Conservation (phyloP, 768 basidiomycete species). For the Hemileccinum impolitum region DNA sequence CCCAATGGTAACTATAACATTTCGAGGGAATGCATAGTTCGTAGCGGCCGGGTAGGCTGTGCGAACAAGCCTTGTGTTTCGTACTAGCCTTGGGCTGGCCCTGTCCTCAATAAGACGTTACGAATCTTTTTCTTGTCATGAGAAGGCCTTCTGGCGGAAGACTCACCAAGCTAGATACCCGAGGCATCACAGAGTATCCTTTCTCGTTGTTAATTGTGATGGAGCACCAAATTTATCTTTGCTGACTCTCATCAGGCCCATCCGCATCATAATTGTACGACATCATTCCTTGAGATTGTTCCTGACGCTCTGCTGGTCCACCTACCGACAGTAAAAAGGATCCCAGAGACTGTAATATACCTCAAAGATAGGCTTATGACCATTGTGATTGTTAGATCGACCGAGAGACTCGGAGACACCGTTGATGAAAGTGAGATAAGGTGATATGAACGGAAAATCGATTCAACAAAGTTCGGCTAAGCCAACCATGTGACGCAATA, state of each 20-base stretch:
- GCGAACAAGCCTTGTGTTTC: conserved; percentile 9
- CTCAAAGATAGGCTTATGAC: background rate
- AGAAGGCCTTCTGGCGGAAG: conserved; percentile 3
- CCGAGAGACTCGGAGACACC: conserved; percentile 1
- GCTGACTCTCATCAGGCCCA: conserved; percentile 22
- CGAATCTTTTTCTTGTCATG: conserved; percentile 7
- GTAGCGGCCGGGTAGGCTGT: conserved; percentile 4
- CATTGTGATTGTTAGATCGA: conserved; percentile 3
- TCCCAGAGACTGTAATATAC: background rate
- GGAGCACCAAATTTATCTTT: conserved; percentile 27
- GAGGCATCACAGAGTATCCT: conserved; percentile 17
- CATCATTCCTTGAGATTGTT: conserved; percentile 22
- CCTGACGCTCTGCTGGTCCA: conserved; percentile 12
- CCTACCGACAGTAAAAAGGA: background rate
- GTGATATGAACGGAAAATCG: conserved; percentile 4
- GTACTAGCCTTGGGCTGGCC: conserved; percentile 14
- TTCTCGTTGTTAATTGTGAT: conserved; percentile 33
- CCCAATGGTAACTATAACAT: conserved; percentile 14
- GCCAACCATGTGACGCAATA: conserved; percentile 24
- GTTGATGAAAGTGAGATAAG: background rate
- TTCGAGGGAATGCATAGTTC: conserved; percentile 5
- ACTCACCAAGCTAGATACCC: conserved; percentile 14
- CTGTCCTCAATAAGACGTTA: conserved; percentile 5
- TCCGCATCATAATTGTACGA: conserved; percentile 26
- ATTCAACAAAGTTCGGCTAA: conserved; percentile 14